phyloP scores from a whole-genome alignment of 208 protist genomes.

The Crithidia fasciculata region DNA sequence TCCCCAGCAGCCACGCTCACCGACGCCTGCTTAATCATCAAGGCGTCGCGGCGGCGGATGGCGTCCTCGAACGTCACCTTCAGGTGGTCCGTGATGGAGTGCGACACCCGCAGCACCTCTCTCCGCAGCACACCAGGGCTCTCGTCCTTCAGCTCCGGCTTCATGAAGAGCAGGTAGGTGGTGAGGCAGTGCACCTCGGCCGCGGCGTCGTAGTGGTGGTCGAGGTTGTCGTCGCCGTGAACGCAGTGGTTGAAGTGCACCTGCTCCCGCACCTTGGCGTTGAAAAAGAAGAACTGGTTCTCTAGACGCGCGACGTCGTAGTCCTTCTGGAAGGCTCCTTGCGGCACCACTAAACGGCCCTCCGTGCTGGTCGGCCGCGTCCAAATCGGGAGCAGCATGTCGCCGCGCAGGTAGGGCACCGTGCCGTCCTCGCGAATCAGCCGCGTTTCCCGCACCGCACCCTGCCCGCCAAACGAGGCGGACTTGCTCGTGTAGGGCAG shows the following conservation, averaged over 20 bases:
- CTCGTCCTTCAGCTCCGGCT: conserved; percentile 48
- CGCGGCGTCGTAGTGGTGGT: conserved; percentile 94
- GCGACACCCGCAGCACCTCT: conserved; percentile 66
- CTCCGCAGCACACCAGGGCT: conserved; percentile 38
- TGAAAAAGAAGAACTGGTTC: conserved; percentile 97
- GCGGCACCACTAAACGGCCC: conserved; percentile 90
- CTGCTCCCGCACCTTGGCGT: conserved; percentile 89
- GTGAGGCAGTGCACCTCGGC: conserved; percentile 91
- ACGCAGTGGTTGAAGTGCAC: conserved; percentile 92
- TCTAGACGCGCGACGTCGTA: conserved; percentile 87
- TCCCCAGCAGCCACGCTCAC: not conserved
- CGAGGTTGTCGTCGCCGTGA: conserved; percentile 65
- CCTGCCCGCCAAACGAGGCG: conserved; percentile 50
- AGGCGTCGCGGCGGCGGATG: conserved; percentile 71
- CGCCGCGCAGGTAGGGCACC: conserved; percentile 88
- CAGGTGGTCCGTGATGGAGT: conserved; percentile 73
- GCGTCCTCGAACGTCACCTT: conserved; percentile 75
- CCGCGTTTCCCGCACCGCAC: conserved; percentile 34
- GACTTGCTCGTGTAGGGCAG: conserved; percentile 91
- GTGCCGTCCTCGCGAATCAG: conserved; percentile 79
- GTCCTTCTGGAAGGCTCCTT: conserved; percentile 60
- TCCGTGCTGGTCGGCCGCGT: conserved; percentile 96
- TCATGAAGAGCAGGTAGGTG: conserved; percentile 72
- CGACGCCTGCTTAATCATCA: conserved; percentile 77
- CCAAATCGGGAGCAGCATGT: conserved; percentile 94